Base-by-base conservation (phyloP, 1,284 basidiomycete genomes). In the Microbotryum intermedium region DNA sequence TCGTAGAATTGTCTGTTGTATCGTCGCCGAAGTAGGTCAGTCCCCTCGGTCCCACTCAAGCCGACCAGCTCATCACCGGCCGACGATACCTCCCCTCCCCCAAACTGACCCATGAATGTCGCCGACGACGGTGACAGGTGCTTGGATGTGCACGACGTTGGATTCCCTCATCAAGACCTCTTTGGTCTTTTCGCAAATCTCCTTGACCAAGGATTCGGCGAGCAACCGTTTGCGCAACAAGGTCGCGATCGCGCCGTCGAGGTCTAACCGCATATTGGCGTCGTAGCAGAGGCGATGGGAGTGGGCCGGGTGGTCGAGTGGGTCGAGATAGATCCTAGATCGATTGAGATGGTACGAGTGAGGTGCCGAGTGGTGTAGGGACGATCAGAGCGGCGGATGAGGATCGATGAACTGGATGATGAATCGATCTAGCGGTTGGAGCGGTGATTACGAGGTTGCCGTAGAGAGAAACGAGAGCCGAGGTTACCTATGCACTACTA, bases 161-260 rank as follows among this genome's bases (percentile, higher is more conserved):
- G 88, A 91, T 79, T 99, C 95, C 67, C 90, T 81, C 95, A 98
- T 98, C 61, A 99, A 83, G 1, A 99, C 89, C 75, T 97, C 93
- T 74, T 97, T 97, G 30, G 92, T 94, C 78, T 95, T 95, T 72
- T 94, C 92, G 80, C 92, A 97, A 80, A 97, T 94, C 79, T 97
- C 92, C 59, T 91, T 85, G 53, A 97, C 76, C 25, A 95, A 80
- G 3, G 88, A 86, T 77, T 97, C 92, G 70, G 91, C 91, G 6
- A 97, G 80, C 16, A 97, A 83, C 72, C 94, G 90, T 79, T 97
- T 97, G 61, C 85, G 82, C 42, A 91, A 82, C 59, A 95, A 80
- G 72, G 90, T 88, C 72, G 88, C 81, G 75, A 97, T 72, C 44
- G 68, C 69, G 13, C 63, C 67, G 49, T 70, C 68, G n/a, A 70